Evolutionary conservation across 1,284 basidiomycete genomes (phyloP).

Genomic region (Vanrija pseudolonga): DNA sequence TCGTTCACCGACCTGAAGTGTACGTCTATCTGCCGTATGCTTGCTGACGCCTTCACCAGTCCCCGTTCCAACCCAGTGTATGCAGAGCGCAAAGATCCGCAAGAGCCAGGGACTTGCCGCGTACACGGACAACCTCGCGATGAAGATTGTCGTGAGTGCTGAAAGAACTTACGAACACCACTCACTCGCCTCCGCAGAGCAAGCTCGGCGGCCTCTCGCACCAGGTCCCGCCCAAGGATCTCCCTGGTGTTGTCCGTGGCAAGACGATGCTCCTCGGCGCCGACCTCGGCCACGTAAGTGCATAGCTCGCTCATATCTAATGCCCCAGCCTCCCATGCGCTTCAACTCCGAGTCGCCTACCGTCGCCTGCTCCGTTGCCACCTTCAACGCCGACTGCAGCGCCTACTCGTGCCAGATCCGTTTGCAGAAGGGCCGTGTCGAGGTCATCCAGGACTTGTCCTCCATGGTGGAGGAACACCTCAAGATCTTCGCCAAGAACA

Average conservation of each 20-base stretch:
- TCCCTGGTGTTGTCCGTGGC: slow-evolving; percentile 36
- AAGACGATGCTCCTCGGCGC: slow-evolving; percentile 40
- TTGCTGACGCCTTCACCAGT: slow-evolving; percentile 10
- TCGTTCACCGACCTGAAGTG: slow-evolving; percentile 40
- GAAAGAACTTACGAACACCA: neutral
- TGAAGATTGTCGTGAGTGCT: slow-evolving; percentile 36
- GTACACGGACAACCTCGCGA: slow-evolving; percentile 49
- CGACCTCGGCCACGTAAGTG: slow-evolving; percentile 41
- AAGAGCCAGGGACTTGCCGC: slow-evolving; percentile 38
- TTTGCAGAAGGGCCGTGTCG: slow-evolving; percentile 48
- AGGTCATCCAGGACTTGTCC: slow-evolving; percentile 37
- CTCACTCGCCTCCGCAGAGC: slow-evolving; percentile 26
- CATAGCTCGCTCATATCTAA: neutral
- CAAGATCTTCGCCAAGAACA: slow-evolving; percentile 33
- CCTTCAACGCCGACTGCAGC: slow-evolving; percentile 41
- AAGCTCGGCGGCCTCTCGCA: slow-evolving; percentile 53
- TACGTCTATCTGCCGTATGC: slow-evolving; percentile 5
- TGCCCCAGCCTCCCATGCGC: slow-evolving; percentile 31
- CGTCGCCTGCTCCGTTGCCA: slow-evolving; percentile 52
- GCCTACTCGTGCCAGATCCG: slow-evolving; percentile 50
- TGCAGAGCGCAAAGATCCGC: slow-evolving; percentile 46
- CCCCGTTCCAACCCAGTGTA: slow-evolving; percentile 46
- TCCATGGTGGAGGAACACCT: slow-evolving; percentile 41
- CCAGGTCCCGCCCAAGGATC: slow-evolving; percentile 34
- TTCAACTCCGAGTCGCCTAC: slow-evolving; percentile 35